These are phyloP conservation scores for Backusella liffmaniae DNA, from an alignment of 192 early-diverging fungal species.

Conservation along the genomic window DNA sequence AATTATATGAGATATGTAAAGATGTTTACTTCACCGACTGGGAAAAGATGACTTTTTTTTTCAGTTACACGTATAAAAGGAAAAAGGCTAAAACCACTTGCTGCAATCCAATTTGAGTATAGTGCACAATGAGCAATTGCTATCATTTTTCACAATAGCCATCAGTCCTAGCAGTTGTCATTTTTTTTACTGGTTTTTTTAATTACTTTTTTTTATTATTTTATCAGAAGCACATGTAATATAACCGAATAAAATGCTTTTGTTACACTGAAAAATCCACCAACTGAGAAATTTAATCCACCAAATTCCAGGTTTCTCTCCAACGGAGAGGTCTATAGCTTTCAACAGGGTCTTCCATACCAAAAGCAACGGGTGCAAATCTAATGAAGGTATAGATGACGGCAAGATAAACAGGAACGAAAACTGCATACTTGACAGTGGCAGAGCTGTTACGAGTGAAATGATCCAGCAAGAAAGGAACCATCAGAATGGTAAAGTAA, in stretches of 20 bases:
- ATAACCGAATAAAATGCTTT: background rate
- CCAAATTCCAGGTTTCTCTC: constrained; percentile 79
- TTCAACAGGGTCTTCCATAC: constrained; percentile 67
- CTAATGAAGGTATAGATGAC: constrained; percentile 61
- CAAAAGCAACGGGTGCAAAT: constrained; percentile 83
- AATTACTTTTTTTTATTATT: constrained; percentile 1
- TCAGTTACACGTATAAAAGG: background rate
- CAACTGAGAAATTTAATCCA: constrained; percentile 7
- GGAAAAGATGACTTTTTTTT: background rate
- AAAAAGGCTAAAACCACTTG: background rate
- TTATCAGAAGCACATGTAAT: background rate
- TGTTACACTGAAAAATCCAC: background rate
- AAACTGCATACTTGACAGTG: constrained; percentile 22
- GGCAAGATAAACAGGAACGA: constrained; percentile 41
- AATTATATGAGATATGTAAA: background rate
- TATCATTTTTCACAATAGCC: background rate
- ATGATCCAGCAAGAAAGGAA: constrained; percentile 80
- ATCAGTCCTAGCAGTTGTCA: background rate
- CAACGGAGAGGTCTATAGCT: constrained; percentile 62
- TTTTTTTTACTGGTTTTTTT: background rate
- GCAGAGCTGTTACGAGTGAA: constrained; percentile 34
- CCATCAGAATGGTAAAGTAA: constrained; percentile 89
- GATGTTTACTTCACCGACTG: background rate
- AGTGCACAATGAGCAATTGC: background rate
- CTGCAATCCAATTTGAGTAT: background rate